phyloP scores from a whole-genome alignment of 2,329 filamentous ascomycete species.

The Arthroderma uncinatum region DNA sequence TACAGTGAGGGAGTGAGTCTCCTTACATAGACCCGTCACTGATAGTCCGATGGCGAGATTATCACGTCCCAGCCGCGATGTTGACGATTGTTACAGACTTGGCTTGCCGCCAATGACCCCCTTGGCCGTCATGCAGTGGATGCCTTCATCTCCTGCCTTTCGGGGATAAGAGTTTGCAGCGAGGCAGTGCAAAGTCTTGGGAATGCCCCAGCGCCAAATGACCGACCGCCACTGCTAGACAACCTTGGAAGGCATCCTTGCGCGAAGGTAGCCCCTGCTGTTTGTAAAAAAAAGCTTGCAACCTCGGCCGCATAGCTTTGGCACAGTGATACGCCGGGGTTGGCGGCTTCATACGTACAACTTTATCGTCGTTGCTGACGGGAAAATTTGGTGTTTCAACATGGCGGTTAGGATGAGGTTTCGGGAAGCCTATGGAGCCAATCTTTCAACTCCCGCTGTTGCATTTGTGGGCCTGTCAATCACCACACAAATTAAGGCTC shows the following conservation, averaged over 20 bases:
- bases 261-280: not conserved
- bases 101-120: not conserved
- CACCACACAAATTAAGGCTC: not conserved
- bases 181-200: conserved; percentile 8
- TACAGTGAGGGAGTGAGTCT: not conserved
- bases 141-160: conserved; percentile 1
- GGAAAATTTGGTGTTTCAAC: not conserved
- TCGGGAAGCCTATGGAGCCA: not conserved
- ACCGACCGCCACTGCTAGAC: not conserved
- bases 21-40: not conserved
- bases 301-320: not conserved
- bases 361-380: not conserved
- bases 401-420: conserved; percentile 2
- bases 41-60: not conserved
- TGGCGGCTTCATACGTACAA: not conserved
- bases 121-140: conserved; percentile 1
- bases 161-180: conserved; percentile 4
- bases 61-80: not conserved
- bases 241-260: not conserved
- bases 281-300: not conserved
- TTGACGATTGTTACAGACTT: not conserved
- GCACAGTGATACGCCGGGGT: not conserved
- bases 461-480: conserved; percentile 1
- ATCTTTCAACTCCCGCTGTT: not conserved
- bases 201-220: not conserved